Percentiles rank a stretch among this genome's conserved stretches.
Evolutionary conservation across 2,329 filamentous ascomycete species (phyloP).

Genomic region (Emergomyces africanus): DNA sequence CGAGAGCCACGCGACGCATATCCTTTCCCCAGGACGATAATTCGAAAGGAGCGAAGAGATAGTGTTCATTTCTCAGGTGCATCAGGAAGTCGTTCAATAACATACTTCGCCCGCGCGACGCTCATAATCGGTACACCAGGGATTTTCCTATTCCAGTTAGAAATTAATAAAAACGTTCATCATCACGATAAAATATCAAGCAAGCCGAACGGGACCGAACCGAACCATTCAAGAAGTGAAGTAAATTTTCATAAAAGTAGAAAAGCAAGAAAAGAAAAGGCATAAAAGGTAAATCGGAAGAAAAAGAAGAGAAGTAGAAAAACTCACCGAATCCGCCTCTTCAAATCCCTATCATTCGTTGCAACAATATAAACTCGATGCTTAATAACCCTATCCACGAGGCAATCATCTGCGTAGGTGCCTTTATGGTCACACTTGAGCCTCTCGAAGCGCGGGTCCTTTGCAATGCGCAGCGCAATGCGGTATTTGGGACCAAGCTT

Average conservation of each 20-base stretch:
- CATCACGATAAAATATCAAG: neutral
- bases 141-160: constrained; percentile 44
- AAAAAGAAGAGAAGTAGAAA: neutral
- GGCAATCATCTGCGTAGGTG: constrained; percentile 75
- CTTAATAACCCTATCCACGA: constrained; percentile 60
- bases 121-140: constrained; percentile 58
- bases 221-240: neutral
- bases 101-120: constrained; percentile 80
- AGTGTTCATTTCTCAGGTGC: constrained; percentile 49
- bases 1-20: neutral
- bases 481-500: constrained; percentile 83
- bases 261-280: too few relatives aligned
- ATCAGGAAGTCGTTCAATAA: constrained; percentile 82
- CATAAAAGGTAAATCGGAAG: neutral
- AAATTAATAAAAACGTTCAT: neutral
- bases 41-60: neutral
- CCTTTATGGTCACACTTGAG: constrained; percentile 86
- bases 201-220: neutral
- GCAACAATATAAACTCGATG: constrained; percentile 67
- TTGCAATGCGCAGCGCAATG: constrained; percentile 70
- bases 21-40: neutral
- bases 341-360: constrained; percentile 59
- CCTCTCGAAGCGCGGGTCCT: constrained; percentile 79
- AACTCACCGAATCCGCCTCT: constrained; percentile 54
- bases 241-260: neutral